Base-by-base conservation (phyloP, 306 rosid genomes). In the Luffa aegyptiaca region DNA sequence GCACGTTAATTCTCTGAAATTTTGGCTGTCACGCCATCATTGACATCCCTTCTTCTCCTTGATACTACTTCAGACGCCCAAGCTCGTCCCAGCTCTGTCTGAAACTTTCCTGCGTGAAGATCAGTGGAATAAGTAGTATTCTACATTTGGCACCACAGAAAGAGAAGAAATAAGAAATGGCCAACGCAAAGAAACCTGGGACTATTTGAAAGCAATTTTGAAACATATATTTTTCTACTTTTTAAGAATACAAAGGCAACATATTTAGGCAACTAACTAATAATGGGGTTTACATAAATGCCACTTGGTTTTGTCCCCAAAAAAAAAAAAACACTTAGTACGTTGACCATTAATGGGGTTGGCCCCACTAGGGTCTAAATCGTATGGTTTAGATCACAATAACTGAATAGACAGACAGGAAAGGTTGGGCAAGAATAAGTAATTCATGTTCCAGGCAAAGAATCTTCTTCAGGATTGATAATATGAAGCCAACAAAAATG, bases 11-110 rank as follows among this genome's bases (percentile, higher is more conserved):
- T 74, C 46, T 17, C 78, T 74, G 45, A 17, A 51, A 18, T 11
- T 2, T 46, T 74, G 6, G 62, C 9, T 16, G 78, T 33, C 16
- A 31, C 5, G 17, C 62, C 63, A 17, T 74, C 41, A 16, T 14
- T 2, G 17, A 16, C 33, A 17, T 31, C 61, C 46, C 65, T 87
- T 87, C 88, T 85, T 64, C 94, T 88, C 84, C 97, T 87, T 21
- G 96, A 92, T 78, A 77, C 89, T 39, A 93, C 85, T 89, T 93
- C 98, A 21, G 84, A 80, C 16, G 98, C 98, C 98, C 97, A 94
- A 17, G 98, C 90, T 86, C 90, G 92, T 81, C 97, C 98, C 41
- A 81, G 48, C 76, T 94, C 96, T 49, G 98, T 92, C 87, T 92
- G 93, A 80, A 94, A 94, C 93, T 94, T 92, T 66, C 96, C 96